Evolutionary conservation across 352 stramenopile genomes (phyloP).

Genomic region (Phytophthora ohioensis): DNA sequence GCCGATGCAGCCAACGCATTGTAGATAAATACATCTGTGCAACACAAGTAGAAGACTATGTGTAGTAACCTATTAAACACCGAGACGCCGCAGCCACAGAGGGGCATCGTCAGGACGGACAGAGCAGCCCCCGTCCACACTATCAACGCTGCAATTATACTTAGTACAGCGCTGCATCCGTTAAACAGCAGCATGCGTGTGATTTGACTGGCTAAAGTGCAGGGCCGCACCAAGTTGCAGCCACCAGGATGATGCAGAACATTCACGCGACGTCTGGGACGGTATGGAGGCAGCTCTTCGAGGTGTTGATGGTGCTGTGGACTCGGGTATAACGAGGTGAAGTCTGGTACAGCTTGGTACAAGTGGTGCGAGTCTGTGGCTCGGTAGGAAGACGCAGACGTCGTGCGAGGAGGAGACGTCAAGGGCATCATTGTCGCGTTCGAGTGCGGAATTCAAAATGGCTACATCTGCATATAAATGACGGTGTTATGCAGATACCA

Average conservation of each 20-base stretch:
- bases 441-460: neutral
- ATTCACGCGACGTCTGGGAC: conserved; percentile 17
- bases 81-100: conserved; percentile 63
- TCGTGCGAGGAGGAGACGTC: conserved; percentile 24
- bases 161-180: conserved; percentile 36
- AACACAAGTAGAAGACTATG: conserved; percentile 49
- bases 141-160: conserved; percentile 20
- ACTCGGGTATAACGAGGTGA: neutral
- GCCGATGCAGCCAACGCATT: conserved; percentile 50
- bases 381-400: conserved; percentile 23
- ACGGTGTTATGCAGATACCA: neutral
- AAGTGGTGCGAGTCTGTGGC: conserved; percentile 13
- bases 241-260: conserved; percentile 19
- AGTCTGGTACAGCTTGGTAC: conserved; percentile 27
- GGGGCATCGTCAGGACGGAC: conserved; percentile 49
- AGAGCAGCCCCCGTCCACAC: conserved; percentile 37
- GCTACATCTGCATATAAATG: neutral
- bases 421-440: conserved; percentile 23
- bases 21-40: conserved; percentile 56
- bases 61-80: conserved; percentile 57
- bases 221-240: conserved; percentile 39
- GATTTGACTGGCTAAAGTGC: conserved; percentile 32
- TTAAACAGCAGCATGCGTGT: conserved; percentile 42
- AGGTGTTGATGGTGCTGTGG: conserved; percentile 1
- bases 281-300: conserved; percentile 9